phyloP scores from a whole-genome alignment of 176 grass and related monocot species.

The Musa beccarii region DNA sequence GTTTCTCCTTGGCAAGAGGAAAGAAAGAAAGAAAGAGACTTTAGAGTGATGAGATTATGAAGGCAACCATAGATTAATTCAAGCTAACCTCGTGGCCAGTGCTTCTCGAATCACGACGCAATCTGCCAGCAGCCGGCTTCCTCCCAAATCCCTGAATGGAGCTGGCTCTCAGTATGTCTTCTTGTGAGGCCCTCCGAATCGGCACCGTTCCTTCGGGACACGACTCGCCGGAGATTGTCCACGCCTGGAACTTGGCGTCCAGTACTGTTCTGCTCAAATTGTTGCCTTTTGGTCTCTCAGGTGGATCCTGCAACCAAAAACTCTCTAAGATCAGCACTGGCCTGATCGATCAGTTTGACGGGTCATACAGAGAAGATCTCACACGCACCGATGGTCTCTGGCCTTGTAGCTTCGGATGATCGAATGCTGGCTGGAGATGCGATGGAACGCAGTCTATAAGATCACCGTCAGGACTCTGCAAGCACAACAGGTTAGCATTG shows the following conservation, averaged over 20 bases:
- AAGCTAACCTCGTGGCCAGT: background rate
- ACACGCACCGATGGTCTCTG: background rate
- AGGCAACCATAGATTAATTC: too few species aligned
- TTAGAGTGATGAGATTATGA: too few species aligned
- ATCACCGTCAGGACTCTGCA: constrained; percentile 11
- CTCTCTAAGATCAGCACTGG: too few species aligned
- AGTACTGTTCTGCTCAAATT: background rate
- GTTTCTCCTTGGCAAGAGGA: background rate
- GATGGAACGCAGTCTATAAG: constrained; percentile 14
- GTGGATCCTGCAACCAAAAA: background rate
- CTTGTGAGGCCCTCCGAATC: background rate
- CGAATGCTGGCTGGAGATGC: constrained; percentile 17
- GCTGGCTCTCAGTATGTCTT: constrained; percentile 1
- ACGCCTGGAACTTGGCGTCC: background rate
- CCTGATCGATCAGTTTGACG: too few species aligned
- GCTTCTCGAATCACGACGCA: background rate
- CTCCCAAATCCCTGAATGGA: background rate
- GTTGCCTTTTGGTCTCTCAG: constrained; percentile 1
- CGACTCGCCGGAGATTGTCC: background rate
- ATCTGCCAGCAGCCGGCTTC: background rate
- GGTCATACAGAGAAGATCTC: too few species aligned
- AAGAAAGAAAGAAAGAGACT: background rate
- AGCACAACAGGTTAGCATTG: background rate
- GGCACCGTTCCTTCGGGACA: constrained; percentile 1
- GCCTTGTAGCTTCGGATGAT: constrained; percentile 5